Conservation (phyloP, 805 yeast species). For the Spathaspora gorwiae region DNA sequence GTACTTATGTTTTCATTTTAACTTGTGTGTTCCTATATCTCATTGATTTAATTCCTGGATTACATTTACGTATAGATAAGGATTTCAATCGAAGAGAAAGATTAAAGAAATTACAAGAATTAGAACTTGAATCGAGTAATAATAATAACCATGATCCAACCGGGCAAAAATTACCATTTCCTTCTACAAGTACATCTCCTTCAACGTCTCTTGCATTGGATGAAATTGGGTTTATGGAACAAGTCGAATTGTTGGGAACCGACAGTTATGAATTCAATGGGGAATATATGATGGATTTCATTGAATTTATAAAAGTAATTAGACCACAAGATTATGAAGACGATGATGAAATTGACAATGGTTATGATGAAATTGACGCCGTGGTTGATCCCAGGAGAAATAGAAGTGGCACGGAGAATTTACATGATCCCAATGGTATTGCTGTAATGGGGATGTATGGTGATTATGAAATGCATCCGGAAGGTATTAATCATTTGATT, state of each 20-base stretch:
- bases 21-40: constrained; percentile 28
- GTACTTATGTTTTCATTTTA: constrained; percentile 30
- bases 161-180: background rate
- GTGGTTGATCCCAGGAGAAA: background rate
- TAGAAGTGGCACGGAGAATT: background rate
- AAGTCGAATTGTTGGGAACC: constrained; percentile 31
- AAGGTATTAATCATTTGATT: constrained; percentile 3
- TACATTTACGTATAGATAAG: constrained; percentile 39
- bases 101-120: constrained; percentile 1
- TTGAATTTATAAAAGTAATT: constrained; percentile 34
- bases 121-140: background rate
- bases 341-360: constrained; percentile 5
- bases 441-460: background rate
- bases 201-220: constrained; percentile 2
- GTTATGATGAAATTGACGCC: background rate
- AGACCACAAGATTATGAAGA: constrained; percentile 32
- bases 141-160: background rate
- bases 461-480: constrained; percentile 9
- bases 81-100: constrained; percentile 29
- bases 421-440: no score
- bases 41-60: constrained; percentile 37
- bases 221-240: constrained; percentile 16
- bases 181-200: background rate
- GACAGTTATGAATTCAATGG: constrained; percentile 39
- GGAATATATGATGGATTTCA: constrained; percentile 37